Evolutionary conservation across 768 basidiomycete species (phyloP).

Genomic region (Termitomyces sp.): DNA sequence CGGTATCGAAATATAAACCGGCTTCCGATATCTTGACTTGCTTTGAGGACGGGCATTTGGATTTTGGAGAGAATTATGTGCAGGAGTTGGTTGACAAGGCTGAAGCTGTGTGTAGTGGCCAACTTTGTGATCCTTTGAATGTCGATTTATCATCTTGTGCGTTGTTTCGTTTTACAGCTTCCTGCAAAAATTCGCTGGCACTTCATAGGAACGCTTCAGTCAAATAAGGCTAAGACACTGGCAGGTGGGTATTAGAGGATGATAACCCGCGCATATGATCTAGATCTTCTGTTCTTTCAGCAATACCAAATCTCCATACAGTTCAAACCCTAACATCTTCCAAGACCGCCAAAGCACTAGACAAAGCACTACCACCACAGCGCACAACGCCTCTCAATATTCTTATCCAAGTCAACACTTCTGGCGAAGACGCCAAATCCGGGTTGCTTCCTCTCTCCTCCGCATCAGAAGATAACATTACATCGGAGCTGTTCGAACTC

Average conservation of each 20-base stretch:
- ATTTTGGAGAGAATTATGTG: constrained; percentile 98
- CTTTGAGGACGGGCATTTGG: constrained; percentile 75
- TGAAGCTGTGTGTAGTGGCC: constrained; percentile 40
- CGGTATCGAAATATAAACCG: constrained; percentile 94
- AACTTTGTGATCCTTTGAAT: not conserved
- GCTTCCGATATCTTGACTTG: constrained; percentile 82
- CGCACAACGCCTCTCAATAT: constrained; percentile 67
- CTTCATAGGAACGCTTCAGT: constrained; percentile 92
- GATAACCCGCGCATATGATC: not conserved
- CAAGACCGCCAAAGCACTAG: constrained; percentile 77
- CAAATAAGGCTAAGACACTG: constrained; percentile 89
- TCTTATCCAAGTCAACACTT: constrained; percentile 93
- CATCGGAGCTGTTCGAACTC: constrained; percentile 58
- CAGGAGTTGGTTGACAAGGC: constrained; percentile 92
- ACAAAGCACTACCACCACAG: constrained; percentile 64
- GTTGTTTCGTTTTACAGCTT: constrained; percentile 50
- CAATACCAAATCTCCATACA: constrained; percentile 82
- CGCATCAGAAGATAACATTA: constrained; percentile 24
- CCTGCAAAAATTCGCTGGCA: constrained; percentile 91
- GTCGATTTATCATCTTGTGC: constrained; percentile 3
- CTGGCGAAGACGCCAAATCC: constrained; percentile 87
- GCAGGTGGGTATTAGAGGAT: constrained; percentile 51
- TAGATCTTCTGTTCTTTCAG: constrained; percentile 34
- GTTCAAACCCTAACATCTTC: constrained; percentile 83
- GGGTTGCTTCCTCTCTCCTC: constrained; percentile 64